Evolutionary conservation across 371 early-diverging fungal species (phyloP), one percentile per base, ranked within the genome.

Genomic region (Paraphysoderma sedebokerense): DNA sequence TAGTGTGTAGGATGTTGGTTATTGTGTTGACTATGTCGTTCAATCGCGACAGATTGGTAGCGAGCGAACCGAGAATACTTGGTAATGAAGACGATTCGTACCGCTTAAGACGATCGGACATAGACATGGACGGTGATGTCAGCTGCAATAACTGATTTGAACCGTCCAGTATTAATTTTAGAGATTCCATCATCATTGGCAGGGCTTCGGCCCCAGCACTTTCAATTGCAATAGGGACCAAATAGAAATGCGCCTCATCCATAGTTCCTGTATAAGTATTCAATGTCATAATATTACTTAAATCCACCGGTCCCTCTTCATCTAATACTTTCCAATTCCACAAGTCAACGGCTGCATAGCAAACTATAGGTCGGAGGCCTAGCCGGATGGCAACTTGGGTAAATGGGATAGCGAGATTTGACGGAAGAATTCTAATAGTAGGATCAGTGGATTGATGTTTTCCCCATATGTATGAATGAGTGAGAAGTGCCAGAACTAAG

Each of bases 231-330:
- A 82, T 73, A 3, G 90, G 82, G 33, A 92, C 77, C 26, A 95
- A 70, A 61, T 89, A 93, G 58, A 97, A 97, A 93, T 95, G 93
- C 0, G 90, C 67, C 68, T 97, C 96, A 65, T 95, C 96, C 39
- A 79, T 62, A 15, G 81, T 74, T 15, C 93, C 92, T 6, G 89
- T 79, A 53, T 87, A 87, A 5, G 89, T 91, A 35, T 80, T 69
- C 51, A 86, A 59, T 0, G 85, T 77, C 13, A 75, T 69, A 22
- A 93, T 46, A 60, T 96, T 96, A 56, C 76, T 78, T 50, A 84
- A 56, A 52, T 77, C 72, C 44, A 71, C 62, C 1, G 81, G 77
- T 0, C 74, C 82, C n/a, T 74, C 57, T 9, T 72, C 67, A 61
- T 86, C 86, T 26, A 95, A 59, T 4, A 81, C 58, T 32, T 74